Percentiles rank a stretch among this genome's conserved stretches.
Conservation (phyloP, 2,329 filamentous ascomycete genomes). For the Endoconidiophora laricicola region DNA sequence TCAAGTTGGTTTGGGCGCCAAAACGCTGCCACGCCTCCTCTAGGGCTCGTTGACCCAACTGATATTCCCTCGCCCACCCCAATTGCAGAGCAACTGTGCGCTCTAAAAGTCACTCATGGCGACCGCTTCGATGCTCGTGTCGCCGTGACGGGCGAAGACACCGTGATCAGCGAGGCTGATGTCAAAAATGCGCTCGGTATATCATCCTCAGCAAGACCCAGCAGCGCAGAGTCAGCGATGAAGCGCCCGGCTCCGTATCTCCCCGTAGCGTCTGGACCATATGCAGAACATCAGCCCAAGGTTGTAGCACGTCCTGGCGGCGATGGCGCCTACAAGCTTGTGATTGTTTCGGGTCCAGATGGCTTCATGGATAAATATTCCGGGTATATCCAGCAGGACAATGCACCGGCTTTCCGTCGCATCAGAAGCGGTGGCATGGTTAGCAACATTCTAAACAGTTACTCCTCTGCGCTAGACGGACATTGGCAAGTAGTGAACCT, state of each 20-base stretch:
- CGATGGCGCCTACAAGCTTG: slow-evolving; percentile 37
- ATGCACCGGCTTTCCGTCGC: slow-evolving; percentile 9
- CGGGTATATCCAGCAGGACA: slow-evolving; percentile 27
- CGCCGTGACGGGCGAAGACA: slow-evolving; percentile 67
- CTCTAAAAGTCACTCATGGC: slow-evolving; percentile 40
- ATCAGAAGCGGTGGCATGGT: slow-evolving; percentile 11
- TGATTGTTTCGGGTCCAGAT: slow-evolving; percentile 82
- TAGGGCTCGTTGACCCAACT: slow-evolving; percentile 13
- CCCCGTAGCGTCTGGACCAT: slow-evolving; percentile 17
- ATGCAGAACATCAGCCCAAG: slow-evolving; percentile 11
- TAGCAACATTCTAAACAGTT: slow-evolving; percentile 8
- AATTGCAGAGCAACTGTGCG: slow-evolving; percentile 46
- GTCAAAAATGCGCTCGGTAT: slow-evolving; percentile 24
- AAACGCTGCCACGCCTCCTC: slow-evolving; percentile 7
- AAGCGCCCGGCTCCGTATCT: slow-evolving; percentile 15
- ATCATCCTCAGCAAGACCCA: slow-evolving; percentile 18
- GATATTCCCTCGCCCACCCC: slow-evolving; percentile 22
- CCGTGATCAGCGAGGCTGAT: slow-evolving; percentile 39
- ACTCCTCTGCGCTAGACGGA: not conserved
- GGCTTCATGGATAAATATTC: slow-evolving; percentile 73
- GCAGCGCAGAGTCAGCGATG: slow-evolving; percentile 16
- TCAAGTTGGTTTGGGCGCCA: slow-evolving; percentile 14
- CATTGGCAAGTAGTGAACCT: slow-evolving; percentile 12
- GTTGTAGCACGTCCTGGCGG: slow-evolving; percentile 12
- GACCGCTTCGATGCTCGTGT: slow-evolving; percentile 49